Base-by-base conservation (phyloP, 2,329 filamentous ascomycete species). In the Venturia nashicola region DNA sequence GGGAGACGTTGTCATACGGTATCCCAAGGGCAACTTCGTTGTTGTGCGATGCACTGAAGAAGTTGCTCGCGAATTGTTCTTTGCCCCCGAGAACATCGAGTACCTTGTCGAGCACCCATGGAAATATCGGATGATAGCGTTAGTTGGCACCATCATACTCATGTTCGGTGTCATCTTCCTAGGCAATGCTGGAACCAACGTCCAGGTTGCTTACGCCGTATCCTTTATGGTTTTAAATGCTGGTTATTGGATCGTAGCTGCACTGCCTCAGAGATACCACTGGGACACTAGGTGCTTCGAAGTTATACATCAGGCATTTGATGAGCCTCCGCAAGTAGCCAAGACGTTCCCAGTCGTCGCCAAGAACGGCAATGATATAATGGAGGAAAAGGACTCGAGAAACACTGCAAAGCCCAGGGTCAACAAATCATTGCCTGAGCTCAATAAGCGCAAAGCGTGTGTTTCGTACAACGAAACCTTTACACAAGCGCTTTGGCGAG, bases 151-250 rank as follows among this genome's bases (percentile, higher is more conserved):
- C 6, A 70, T 81, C 57, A 73, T 82, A 71, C 75, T 82, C 60
- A 82, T 82, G 79, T 73, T 78, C 44, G 79, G 80, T 14, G 78
- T 82, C 67, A 79, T 82, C 51, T 76, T 74, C 51, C 75, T 82
- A 3, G 79, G 78, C 66, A 82, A 81, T 64, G 76, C 79, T 3
- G 75, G 74, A 32, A 76, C 79, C 12, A 71, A 77, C 51, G 71
- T 77, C 0, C 80, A 82, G 66, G 75, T 80, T 42, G 77, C 75
- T 1, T 82, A 79, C 76, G 79, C 78, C 0, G 78, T 72, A 1
- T 74, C 78, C 0, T 82, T 79, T 68, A 77, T 81, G 72, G 68
- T 80, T 14, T 76, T 81, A 44, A 80, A 80, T 62, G 75, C 78
- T 1, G 73, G 73, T 9, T 80, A 82, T 68, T 82, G 80, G 79